Evolutionary conservation across 1,284 basidiomycete species (phyloP).

Genomic region (Malassezia brasiliensis): DNA sequence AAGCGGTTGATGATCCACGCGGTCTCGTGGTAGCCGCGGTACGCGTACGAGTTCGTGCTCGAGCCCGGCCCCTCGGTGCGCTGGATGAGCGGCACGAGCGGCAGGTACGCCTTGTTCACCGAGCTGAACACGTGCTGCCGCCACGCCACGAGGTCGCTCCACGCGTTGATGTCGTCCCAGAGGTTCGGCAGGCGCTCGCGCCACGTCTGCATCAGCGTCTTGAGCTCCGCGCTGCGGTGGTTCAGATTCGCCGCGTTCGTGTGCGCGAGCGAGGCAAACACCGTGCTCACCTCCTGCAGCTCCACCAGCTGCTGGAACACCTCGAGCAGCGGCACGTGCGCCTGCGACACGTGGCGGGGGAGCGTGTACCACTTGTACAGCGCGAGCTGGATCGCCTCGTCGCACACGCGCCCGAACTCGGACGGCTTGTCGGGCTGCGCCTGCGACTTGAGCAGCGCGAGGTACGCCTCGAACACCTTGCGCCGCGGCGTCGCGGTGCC

Average conservation of each 20-base stretch:
- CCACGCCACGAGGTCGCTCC: slow-evolving; percentile 98
- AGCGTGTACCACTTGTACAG: slow-evolving; percentile 91
- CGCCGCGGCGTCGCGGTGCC: slow-evolving; percentile 84
- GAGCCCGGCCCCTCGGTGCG: slow-evolving; percentile 53
- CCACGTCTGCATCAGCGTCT: slow-evolving; percentile 63
- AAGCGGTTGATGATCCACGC: slow-evolving; percentile 99
- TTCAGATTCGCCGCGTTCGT: slow-evolving; percentile 86
- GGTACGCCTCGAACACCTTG: slow-evolving; percentile 89
- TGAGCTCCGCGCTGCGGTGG: slow-evolving; percentile 86
- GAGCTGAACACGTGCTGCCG: slow-evolving; percentile 78
- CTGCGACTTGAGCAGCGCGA: slow-evolving; percentile 62
- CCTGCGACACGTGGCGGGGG: slow-evolving; percentile 72
- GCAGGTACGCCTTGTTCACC: slow-evolving; percentile 95
- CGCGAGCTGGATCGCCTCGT: slow-evolving; percentile 93
- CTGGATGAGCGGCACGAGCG: slow-evolving; percentile 54
- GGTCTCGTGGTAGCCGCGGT: slow-evolving; percentile 97
- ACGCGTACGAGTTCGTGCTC: slow-evolving; percentile 66
- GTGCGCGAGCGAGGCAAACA: slow-evolving; percentile 78
- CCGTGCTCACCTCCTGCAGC: slow-evolving; percentile 69
- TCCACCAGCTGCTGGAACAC: slow-evolving; percentile 99
- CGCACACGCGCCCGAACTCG: slow-evolving; percentile 58
- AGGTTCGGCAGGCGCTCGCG: slow-evolving; percentile 89
- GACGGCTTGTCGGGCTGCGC: slow-evolving; percentile 32
- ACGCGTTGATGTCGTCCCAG: slow-evolving; percentile 96
- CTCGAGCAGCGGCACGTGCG: slow-evolving; percentile 87